These are phyloP conservation scores for Mycosarcoma maydis DNA, from an alignment of 1,284 basidiomycete species.

Conservation along the genomic window DNA sequence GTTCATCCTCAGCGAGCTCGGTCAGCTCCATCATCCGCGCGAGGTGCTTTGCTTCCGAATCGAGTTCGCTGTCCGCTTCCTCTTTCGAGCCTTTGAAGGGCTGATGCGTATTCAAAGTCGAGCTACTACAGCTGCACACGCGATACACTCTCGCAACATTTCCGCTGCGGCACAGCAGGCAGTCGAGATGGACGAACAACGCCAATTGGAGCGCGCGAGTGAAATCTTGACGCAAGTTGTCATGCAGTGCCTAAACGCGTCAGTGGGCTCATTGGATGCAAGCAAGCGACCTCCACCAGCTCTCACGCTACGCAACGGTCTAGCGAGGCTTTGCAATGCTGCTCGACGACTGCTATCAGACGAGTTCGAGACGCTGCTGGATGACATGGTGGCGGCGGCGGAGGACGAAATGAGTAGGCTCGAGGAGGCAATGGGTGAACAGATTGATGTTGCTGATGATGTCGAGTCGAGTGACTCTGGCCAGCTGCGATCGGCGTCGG, in stretches of 20 bases:
- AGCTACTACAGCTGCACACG: constrained; percentile 32
- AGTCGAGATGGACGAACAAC: constrained; percentile 40
- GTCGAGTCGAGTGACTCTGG: too few species aligned
- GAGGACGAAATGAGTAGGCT: constrained; percentile 30
- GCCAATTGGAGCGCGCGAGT: constrained; percentile 27
- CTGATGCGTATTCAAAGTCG: constrained; percentile 30
- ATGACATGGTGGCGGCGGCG: constrained; percentile 36
- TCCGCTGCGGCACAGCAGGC: constrained; percentile 17
- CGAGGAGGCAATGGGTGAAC: constrained; percentile 13
- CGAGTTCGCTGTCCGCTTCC: constrained; percentile 37
- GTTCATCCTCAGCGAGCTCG: constrained; percentile 24
- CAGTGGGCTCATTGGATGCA: constrained; percentile 20
- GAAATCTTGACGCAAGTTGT: constrained; percentile 45
- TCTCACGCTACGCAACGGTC: constrained; percentile 25
- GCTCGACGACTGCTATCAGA: constrained; percentile 29
- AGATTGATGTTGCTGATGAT: constrained; percentile 8
- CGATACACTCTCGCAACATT: constrained; percentile 18
- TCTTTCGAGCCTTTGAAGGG: constrained; percentile 28
- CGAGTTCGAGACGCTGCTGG: constrained; percentile 42
- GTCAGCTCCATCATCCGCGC: constrained; percentile 16
- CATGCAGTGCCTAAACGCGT: constrained; percentile 39
- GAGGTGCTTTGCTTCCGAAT: constrained; percentile 34
- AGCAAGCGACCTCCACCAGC: constrained; percentile 10
- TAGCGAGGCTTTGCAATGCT: constrained; percentile 37
- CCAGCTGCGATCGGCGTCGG: constrained; percentile 9